Percentiles rank a stretch among this genome's conserved stretches.
Conservation (phyloP, 768 basidiomycete species). For the Naganishia onofrii region DNA sequence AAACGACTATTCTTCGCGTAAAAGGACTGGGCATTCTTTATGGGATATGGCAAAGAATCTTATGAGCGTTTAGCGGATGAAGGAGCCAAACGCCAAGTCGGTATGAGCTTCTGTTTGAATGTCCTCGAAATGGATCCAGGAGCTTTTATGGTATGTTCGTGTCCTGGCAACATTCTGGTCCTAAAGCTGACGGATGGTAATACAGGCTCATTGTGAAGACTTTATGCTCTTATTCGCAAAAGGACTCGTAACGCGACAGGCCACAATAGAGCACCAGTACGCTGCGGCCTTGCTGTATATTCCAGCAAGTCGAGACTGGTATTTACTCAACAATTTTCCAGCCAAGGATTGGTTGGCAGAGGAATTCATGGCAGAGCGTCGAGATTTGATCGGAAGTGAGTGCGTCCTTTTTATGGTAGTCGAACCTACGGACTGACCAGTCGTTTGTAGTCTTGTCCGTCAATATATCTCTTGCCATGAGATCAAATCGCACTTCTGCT, state of each 20-base stretch:
- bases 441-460: conserved; percentile 55
- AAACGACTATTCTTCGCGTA: not conserved
- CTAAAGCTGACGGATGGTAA: not conserved
- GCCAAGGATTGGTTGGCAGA: conserved; percentile 39
- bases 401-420: not conserved
- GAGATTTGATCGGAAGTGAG: conserved; percentile 1
- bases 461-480: conserved; percentile 55
- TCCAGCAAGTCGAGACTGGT: conserved; percentile 59
- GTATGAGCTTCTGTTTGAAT: conserved; percentile 61
- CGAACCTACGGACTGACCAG: not conserved
- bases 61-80: conserved; percentile 61
- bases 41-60: conserved; percentile 59
- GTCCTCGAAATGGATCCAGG: conserved; percentile 59
- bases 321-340: conserved; percentile 38
- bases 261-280: conserved; percentile 64
- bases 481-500: conserved; percentile 31
- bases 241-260: conserved; percentile 57
- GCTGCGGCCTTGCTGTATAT: conserved; percentile 61
- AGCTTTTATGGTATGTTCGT: conserved; percentile 60
- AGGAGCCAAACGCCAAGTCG: conserved; percentile 61
- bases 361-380: conserved; percentile 52
- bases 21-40: conserved; percentile 65
- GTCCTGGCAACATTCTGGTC: not conserved
- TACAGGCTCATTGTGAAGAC: conserved; percentile 57
- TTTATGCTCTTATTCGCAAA: conserved; percentile 62